Percentiles rank a stretch among this genome's conserved stretches.
These are phyloP conservation scores for Fragilaria crotonensis DNA, from an alignment of 108 stramenopile species.

Conservation along the genomic window DNA sequence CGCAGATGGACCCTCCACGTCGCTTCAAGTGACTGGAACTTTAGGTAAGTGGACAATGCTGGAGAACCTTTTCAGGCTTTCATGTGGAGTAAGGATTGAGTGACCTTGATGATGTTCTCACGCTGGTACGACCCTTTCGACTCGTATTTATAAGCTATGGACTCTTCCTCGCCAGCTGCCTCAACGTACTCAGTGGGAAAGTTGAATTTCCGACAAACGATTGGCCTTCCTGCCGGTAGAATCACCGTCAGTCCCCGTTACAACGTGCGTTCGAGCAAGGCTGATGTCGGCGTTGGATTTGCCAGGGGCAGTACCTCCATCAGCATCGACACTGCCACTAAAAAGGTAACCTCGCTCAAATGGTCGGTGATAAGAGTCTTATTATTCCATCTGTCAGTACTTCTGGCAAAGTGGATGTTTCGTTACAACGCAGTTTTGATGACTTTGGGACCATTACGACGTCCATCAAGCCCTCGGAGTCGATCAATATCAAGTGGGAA, in stretches of 20 bases:
- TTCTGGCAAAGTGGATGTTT: slow-evolving; percentile 19
- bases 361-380: slow-evolving; percentile 11
- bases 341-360: slow-evolving; percentile 32
- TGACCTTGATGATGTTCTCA: too few relatives aligned
- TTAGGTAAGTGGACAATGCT: slow-evolving; percentile 18
- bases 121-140: too few relatives aligned
- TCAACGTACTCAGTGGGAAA: not conserved
- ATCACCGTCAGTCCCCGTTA: slow-evolving; percentile 31
- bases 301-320: slow-evolving; percentile 14
- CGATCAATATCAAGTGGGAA: slow-evolving; percentile 30
- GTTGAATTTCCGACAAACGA: slow-evolving; percentile 8
- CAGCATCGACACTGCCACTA: slow-evolving; percentile 19
- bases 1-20: slow-evolving; percentile 13
- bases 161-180: not conserved
- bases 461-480: slow-evolving; percentile 36
- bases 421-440: slow-evolving; percentile 4
- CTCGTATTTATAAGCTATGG: too few relatives aligned
- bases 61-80: not conserved
- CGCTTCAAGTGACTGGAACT: slow-evolving; percentile 22
- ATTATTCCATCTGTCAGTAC: slow-evolving; percentile 24
- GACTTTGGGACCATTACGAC: slow-evolving; percentile 21
- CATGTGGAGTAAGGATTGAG: not conserved
- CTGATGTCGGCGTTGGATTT: slow-evolving; percentile 30
- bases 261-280: slow-evolving; percentile 11
- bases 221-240: slow-evolving; percentile 21